Percentiles rank a stretch among this genome's conserved stretches.
phyloP scores from a whole-genome alignment of 371 early-diverging fungal species.

The Chytridiales sp. region DNA sequence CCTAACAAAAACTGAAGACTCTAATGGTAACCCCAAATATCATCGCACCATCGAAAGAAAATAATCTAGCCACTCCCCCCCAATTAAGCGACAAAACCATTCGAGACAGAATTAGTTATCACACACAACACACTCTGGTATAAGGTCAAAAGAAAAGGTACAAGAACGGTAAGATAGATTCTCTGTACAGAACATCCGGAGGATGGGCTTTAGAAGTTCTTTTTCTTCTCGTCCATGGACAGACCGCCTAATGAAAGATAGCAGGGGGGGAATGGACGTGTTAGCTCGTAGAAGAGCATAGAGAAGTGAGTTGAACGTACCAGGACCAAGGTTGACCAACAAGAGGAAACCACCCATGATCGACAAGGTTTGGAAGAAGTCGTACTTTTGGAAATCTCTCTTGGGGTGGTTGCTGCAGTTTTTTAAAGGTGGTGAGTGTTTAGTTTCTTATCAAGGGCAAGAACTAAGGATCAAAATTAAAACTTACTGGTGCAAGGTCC shows the following conservation, averaged over 20 bases:
- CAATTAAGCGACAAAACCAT: too few species aligned
- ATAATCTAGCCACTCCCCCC: too few species aligned
- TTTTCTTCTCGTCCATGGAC: slow-evolving; percentile 96
- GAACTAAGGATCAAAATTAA: neutral
- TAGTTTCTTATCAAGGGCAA: neutral
- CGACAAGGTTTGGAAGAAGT: slow-evolving; percentile 96
- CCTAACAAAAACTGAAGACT: too few species aligned
- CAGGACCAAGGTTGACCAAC: slow-evolving; percentile 89
- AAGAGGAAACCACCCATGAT: slow-evolving; percentile 94
- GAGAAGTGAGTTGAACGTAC: slow-evolving; percentile 44
- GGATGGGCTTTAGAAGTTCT: slow-evolving; percentile 78
- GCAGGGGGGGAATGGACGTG: slow-evolving; percentile 30
- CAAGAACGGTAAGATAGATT: too few species aligned
- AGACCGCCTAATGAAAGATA: slow-evolving; percentile 36
- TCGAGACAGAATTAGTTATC: too few species aligned
- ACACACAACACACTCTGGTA: too few species aligned
- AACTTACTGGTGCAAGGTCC: slow-evolving; percentile 76
- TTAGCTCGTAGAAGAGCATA: neutral
- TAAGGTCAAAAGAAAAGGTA: too few species aligned
- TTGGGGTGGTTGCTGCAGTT: slow-evolving; percentile 32
- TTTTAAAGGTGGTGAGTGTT: neutral
- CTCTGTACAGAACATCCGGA: too few species aligned
- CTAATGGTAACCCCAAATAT: too few species aligned
- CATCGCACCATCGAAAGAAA: too few species aligned
- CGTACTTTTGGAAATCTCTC: slow-evolving; percentile 91